phyloP scores from a whole-genome alignment of 164 flowering plant species.

The Litsea cubeba region DNA sequence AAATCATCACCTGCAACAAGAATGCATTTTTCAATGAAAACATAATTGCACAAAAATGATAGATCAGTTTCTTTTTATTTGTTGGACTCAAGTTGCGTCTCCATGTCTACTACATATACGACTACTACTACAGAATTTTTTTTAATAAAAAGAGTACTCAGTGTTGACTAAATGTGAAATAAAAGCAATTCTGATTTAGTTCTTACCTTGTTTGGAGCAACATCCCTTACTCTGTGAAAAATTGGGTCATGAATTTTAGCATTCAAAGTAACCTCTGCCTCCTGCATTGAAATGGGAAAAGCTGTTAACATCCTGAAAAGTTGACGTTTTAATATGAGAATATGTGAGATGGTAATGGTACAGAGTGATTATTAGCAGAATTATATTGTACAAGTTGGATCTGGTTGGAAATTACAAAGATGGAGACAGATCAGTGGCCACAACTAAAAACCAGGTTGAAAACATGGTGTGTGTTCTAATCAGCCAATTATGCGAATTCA shows the following conservation, averaged over 20 bases:
- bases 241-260: conserved; percentile 53
- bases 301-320: neutral
- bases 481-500: neutral
- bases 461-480: neutral
- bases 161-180: neutral
- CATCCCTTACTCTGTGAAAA: conserved; percentile 84
- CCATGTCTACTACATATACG: no score
- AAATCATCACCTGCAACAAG: conserved; percentile 78
- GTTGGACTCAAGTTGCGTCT: no score
- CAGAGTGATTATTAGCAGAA: neutral
- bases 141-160: no score
- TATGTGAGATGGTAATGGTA: neutral
- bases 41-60: no score
- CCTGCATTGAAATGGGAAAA: conserved; percentile 34
- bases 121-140: no score
- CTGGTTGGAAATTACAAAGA: no score
- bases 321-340: neutral
- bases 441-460: neutral
- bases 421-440: neutral
- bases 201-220: conserved; percentile 94
- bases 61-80: neutral
- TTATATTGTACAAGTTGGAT: neutral
- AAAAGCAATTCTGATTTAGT: neutral
- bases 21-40: neutral
- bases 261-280: conserved; percentile 62